Evolutionary conservation across 1,284 basidiomycete species (phyloP).

Genomic region (Ceratobasidium sp.): DNA sequence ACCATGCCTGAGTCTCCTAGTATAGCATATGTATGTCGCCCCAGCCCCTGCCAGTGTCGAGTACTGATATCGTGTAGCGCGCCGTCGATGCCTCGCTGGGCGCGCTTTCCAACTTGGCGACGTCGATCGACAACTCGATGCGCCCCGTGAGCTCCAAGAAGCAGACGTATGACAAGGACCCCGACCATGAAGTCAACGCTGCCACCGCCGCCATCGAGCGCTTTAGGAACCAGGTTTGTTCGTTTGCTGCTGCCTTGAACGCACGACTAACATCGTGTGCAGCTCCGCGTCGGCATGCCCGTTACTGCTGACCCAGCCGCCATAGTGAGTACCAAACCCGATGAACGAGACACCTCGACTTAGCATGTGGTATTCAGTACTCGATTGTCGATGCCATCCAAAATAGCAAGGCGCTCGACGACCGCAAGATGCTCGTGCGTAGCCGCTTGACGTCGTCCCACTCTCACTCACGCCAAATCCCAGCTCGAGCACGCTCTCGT

Average conservation of each 20-base stretch:
- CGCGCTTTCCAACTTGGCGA: constrained; percentile 8
- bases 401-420: constrained; percentile 61
- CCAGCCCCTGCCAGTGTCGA: no score
- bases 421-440: constrained; percentile 65
- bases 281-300: constrained; percentile 15
- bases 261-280: neutral
- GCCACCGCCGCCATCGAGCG: constrained; percentile 22
- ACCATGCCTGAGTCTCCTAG: constrained; percentile 17
- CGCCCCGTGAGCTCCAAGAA: constrained; percentile 26
- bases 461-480: neutral
- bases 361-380: neutral
- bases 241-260: neutral
- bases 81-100: constrained; percentile 32
- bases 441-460: constrained; percentile 46
- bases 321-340: constrained; percentile 10
- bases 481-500: constrained; percentile 76
- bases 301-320: neutral
- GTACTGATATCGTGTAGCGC: constrained; percentile 12
- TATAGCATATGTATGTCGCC: constrained; percentile 17
- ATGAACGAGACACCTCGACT: neutral
- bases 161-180: constrained; percentile 12
- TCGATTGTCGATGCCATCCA: constrained; percentile 32
- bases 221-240: constrained; percentile 27
- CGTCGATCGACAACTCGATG: constrained; percentile 34
- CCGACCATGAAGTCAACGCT: constrained; percentile 41